Base-by-base conservation (phyloP, 768 basidiomycete genomes). In the Mycena maculata region DNA sequence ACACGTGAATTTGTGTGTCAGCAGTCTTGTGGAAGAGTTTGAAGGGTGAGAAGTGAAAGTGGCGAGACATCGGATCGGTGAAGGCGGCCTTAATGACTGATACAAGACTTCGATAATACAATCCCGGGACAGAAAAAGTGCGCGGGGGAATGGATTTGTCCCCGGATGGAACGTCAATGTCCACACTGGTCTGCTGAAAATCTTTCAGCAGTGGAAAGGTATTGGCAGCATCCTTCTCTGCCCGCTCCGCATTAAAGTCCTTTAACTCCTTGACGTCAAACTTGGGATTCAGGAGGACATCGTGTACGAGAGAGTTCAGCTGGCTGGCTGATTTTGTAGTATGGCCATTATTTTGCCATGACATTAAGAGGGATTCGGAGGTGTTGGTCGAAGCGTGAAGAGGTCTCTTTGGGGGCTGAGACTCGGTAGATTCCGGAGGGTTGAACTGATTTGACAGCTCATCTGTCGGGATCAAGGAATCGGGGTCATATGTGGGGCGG, bases 41-140 rank as follows among this genome's bases (percentile, higher is more conserved):
- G 47, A 48, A 48, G 9, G 74, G 73, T 0, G 68, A 52, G 38
- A 74, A 61, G 52, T 76, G 74, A 55, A 73, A 76, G 23, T 74
- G 71, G 0, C 41, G 39, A 2, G 70, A 53, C 1, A 70, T 23
- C 1, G 71, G 62, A 28, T 71, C 71, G 4, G 50, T 13, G 13
- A 76, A 75, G 3, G 71, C 70, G 12, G 45, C 22, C n/a, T 47
- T 47, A 23, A 81, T 75, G 2, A 78, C 65, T 1, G 67, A 63
- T 0, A 71, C 42, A 15, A 81, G 58, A 0, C 44, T 59, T 0
- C 75, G 76, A 36, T 77, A 65, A 36, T 71, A 70, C 0, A 83
- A 64, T 1, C 74, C 75, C 1, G 68, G 58, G 12, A 82, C 72
- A 0, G 61, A 31, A 44, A 79, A 73, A 3, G 42, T 47, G 22